phyloP scores from a whole-genome alignment of 257 asterid genomes.

The Thymus mandschuricus region DNA sequence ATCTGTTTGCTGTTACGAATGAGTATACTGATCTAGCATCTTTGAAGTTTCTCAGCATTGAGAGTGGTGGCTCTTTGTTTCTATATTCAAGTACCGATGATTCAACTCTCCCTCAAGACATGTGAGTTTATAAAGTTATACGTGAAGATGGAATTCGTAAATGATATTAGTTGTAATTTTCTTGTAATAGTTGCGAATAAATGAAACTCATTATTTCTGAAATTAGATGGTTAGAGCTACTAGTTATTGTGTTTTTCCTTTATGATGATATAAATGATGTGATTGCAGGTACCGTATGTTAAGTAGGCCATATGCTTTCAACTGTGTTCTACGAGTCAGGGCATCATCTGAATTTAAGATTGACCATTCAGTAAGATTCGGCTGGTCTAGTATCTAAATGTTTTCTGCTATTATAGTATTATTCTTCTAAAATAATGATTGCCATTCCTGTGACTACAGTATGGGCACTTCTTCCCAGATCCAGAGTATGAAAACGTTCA shows the following conservation, averaged over 20 bases:
- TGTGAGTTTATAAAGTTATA: constrained; percentile 61
- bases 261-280: constrained; percentile 42
- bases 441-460: constrained; percentile 59
- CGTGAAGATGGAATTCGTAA: constrained; percentile 24
- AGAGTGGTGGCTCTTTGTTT: constrained; percentile 98
- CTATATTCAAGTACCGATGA: constrained; percentile 90
- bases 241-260: constrained; percentile 10
- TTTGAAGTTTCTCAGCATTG: constrained; percentile 93
- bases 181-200: not conserved
- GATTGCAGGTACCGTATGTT: constrained; percentile 93
- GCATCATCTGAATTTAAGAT: constrained; percentile 90
- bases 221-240: constrained; percentile 16
- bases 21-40: constrained; percentile 99
- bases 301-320: constrained; percentile 94
- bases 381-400: constrained; percentile 16
- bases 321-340: constrained; percentile 91
- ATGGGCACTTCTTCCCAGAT: constrained; percentile 98
- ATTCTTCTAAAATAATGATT: constrained; percentile 34
- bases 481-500: constrained; percentile 97
- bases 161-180: constrained; percentile 16
- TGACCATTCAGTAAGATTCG: constrained; percentile 74
- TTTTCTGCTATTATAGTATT: constrained; percentile 9
- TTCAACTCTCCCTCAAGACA: constrained; percentile 99
- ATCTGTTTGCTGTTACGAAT: constrained; percentile 94
- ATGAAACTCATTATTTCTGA: not conserved